Base-by-base conservation (phyloP, 495 filamentous ascomycete genomes). In the Podospora anserina region DNA sequence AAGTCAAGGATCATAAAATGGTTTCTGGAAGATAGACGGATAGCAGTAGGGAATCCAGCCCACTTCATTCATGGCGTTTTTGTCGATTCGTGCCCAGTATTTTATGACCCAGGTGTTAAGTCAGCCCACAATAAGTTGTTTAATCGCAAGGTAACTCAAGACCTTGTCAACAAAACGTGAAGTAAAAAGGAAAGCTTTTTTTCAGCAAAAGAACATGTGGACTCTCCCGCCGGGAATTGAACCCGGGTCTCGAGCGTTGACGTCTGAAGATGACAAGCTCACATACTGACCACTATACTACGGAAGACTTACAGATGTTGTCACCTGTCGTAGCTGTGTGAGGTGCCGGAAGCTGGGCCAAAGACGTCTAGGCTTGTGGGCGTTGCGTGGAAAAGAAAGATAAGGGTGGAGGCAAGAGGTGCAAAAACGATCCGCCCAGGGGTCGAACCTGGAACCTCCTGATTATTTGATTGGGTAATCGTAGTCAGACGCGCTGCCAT, bases 241-340 rank as follows among this genome's bases (percentile, higher is more conserved):
- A 58, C 55, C 55, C 55, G 55, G 55, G 55, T 58, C 55, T 58
- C 55, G 55, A 58, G 55, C 55, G 55, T 58, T 58, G 55, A 4
- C 18, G n/a, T 18, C 15, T 56, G 54, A 20, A 56, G 23, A 26
- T 58, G 55, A 58, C 55, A 58, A 58, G 55, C 55, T 58, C 55
- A 58, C 55, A 58, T 58, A 58, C 55, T 58, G 55, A 58, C 55
- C 55, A 58, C 55, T 58, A 58, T 58, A 58, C 55, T 58, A 58
- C 55, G 55, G 55, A 58, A 58, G 55, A 58, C 6, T 58, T 58
- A 2, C 55, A 58, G 55, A 26, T 58, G 55, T 58, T 4, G 13
- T 58, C 55, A 58, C 18, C n/a, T 58, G 55, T 20, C 18, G 55
- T 58, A 58, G 55, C 11, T 58, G 55, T 20, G 55, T 4, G 5